phyloP scores from a whole-genome alignment of 2,329 filamentous ascomycete genomes.

The Cytospora leucostoma region DNA sequence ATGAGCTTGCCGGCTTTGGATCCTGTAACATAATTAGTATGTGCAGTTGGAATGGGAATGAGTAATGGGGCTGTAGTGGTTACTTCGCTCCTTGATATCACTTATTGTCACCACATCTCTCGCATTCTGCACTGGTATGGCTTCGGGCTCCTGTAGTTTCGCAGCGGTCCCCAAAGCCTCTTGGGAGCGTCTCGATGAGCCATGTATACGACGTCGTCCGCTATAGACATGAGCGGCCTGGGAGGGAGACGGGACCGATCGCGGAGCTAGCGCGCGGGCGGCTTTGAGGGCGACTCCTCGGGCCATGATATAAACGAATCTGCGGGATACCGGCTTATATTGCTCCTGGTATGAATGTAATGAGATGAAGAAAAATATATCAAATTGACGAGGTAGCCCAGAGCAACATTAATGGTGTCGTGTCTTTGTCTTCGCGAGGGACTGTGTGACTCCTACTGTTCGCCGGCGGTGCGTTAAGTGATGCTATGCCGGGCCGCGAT shows the following conservation, averaged over 20 bases:
- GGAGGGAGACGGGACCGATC: slow-evolving; percentile 10
- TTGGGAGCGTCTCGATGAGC: slow-evolving; percentile 14
- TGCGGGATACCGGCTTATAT: neutral
- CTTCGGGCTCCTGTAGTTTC: slow-evolving; percentile 33
- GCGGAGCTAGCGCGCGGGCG: slow-evolving; percentile 24
- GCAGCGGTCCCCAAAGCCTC: slow-evolving; percentile 27
- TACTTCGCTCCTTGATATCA: slow-evolving; percentile 60
- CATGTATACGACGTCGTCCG: slow-evolving; percentile 21
- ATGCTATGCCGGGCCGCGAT: slow-evolving; percentile 7
- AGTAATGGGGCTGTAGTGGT: too few species aligned
- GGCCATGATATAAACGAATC: slow-evolving; percentile 7
- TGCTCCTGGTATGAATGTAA: neutral
- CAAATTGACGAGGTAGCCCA: neutral
- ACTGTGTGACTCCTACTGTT: neutral
- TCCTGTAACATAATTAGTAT: slow-evolving; percentile 37
- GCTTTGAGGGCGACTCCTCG: slow-evolving; percentile 18
- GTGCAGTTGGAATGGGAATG: too few species aligned
- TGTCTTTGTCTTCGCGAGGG: neutral
- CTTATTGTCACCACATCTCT: slow-evolving; percentile 55
- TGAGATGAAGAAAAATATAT: neutral
- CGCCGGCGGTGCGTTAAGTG: neutral
- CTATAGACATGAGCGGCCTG: slow-evolving; percentile 2
- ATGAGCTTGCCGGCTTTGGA: slow-evolving; percentile 71
- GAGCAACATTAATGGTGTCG: slow-evolving; percentile 1
- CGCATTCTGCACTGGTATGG: slow-evolving; percentile 21